Conservation (phyloP, 2,329 filamentous ascomycete genomes). For the Pyrenochaeta sp. region DNA sequence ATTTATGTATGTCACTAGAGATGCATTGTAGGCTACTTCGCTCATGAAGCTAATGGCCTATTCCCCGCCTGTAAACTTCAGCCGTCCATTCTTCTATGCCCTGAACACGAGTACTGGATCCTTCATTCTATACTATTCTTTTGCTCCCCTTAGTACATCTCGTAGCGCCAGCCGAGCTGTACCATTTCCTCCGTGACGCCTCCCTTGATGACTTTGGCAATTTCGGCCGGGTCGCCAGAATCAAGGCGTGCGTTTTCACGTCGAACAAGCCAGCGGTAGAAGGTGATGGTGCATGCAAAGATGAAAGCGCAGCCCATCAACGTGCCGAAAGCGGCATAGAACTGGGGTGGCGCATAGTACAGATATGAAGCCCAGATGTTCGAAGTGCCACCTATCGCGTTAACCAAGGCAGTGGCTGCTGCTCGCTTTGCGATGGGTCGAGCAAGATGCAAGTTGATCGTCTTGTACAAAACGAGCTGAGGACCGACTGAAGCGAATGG, state of each 20-base stretch:
- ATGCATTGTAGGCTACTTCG: too few species aligned
- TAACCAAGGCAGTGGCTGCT: slow-evolving; percentile 28
- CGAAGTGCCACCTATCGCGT: slow-evolving; percentile 28
- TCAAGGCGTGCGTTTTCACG: slow-evolving; percentile 30
- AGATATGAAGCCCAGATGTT: slow-evolving; percentile 33
- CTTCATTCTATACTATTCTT: too few species aligned
- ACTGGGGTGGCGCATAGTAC: slow-evolving; percentile 32
- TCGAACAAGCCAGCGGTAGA: slow-evolving; percentile 28
- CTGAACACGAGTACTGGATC: too few species aligned
- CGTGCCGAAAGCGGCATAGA: slow-evolving; percentile 30
- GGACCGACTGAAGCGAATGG: slow-evolving; percentile 31
- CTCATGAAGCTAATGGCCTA: too few species aligned
- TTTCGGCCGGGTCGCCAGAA: slow-evolving; percentile 23
- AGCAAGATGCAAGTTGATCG: slow-evolving; percentile 31
- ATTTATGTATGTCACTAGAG: too few species aligned
- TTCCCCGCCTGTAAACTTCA: too few species aligned
- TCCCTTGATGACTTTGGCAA: slow-evolving; percentile 30
- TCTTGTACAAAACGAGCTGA: slow-evolving; percentile 30
- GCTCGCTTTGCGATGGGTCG: slow-evolving; percentile 28
- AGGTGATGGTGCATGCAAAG: slow-evolving; percentile 25
- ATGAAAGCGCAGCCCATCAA: slow-evolving; percentile 27
- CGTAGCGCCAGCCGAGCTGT: slow-evolving; percentile 26
- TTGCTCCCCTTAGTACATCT: slow-evolving; percentile 34
- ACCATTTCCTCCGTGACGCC: slow-evolving; percentile 33
- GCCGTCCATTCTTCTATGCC: too few species aligned